These are phyloP conservation scores for Yamadazyma sp. DNA, from an alignment of 1,139 yeast species.

Conservation along the genomic window DNA sequence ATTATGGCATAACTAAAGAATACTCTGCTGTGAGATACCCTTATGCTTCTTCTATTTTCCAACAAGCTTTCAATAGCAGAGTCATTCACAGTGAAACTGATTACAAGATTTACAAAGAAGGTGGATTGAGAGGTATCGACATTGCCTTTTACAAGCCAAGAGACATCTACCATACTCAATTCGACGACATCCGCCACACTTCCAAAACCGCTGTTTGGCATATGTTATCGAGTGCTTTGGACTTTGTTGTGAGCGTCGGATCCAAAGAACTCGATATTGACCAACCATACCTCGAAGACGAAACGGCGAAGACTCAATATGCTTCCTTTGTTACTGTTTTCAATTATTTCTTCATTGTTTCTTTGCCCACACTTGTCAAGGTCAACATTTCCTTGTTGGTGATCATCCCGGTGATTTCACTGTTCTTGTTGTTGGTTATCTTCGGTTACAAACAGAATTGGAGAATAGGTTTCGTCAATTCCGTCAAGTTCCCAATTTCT, in stretches of 20 bases:
- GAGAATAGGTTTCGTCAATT: constrained; percentile 39
- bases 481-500: constrained; percentile 58
- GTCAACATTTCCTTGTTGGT: constrained; percentile 52
- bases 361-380: constrained; percentile 46
- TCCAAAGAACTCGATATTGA: constrained; percentile 42
- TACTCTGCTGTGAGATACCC: constrained; percentile 60
- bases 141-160: constrained; percentile 63
- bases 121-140: constrained; percentile 77
- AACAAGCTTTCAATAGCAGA: constrained; percentile 73
- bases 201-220: constrained; percentile 73
- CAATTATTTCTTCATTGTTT: constrained; percentile 57
- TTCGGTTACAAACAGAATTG: constrained; percentile 51
- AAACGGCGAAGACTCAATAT: constrained; percentile 24
- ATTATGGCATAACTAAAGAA: constrained; percentile 57
- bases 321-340: constrained; percentile 65
- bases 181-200: constrained; percentile 68
- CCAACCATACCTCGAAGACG: constrained; percentile 20
- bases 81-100: constrained; percentile 82
- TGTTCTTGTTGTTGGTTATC: constrained; percentile 48
- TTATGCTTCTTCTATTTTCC: constrained; percentile 75
- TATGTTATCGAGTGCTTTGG: constrained; percentile 73
- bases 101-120: constrained; percentile 69
- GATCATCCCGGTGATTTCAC: constrained; percentile 53
- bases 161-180: constrained; percentile 75
- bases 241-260: constrained; percentile 45